phyloP scores from a whole-genome alignment of 139 green algal species.

The Micractinium sp. region DNA sequence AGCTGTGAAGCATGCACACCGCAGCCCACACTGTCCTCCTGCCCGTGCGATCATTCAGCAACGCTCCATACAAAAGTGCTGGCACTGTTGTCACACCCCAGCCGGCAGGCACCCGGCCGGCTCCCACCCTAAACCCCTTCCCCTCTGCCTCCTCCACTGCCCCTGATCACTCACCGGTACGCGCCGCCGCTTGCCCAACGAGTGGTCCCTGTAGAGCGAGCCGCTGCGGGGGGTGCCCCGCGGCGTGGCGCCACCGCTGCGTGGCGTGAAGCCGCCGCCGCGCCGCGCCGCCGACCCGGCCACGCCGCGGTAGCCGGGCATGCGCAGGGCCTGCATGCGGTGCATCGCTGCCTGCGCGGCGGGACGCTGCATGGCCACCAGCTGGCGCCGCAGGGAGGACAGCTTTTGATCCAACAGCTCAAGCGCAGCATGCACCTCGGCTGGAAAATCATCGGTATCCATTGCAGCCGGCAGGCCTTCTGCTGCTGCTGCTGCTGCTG shows the following conservation, averaged over 20 bases:
- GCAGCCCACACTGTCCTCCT: no score
- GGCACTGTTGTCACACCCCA: neutral
- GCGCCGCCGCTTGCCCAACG: constrained; percentile 28
- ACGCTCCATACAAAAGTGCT: no score
- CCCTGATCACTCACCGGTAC: neutral
- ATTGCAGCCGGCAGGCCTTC: neutral
- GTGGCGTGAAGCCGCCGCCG: neutral
- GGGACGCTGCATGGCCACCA: constrained; percentile 18
- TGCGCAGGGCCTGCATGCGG: neutral
- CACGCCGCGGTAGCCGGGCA: neutral
- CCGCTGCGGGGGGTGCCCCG: constrained; percentile 13
- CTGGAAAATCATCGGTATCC: constrained; percentile 38
- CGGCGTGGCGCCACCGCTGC: neutral
- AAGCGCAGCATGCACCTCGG: constrained; percentile 45
- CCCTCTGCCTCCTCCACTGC: neutral
- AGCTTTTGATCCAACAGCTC: constrained; percentile 37
- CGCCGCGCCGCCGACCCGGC: no score
- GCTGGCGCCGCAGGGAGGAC: constrained; percentile 32
- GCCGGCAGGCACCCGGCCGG: no score
- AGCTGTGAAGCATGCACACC: no score
- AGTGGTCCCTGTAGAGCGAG: constrained; percentile 23
- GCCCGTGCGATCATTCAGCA: no score
- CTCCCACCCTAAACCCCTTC: constrained; percentile 13
- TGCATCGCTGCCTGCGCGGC: neutral
- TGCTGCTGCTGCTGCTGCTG: neutral